Evolutionary conservation across 345 rosid species (phyloP).

Genomic region (Mallotus nudiflorus): DNA sequence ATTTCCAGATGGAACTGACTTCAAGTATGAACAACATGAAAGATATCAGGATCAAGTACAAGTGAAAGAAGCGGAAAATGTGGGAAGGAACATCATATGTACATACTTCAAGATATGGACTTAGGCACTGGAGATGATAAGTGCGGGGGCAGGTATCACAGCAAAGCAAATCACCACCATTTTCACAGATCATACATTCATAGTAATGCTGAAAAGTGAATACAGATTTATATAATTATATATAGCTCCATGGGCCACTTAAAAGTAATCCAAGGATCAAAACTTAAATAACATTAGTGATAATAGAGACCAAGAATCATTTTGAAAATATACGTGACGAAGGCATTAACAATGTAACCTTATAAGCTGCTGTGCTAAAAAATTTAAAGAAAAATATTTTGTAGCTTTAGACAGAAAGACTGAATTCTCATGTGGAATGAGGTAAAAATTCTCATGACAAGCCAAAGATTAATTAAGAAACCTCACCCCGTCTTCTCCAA

Average conservation of each 20-base stretch:
- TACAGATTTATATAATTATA: too few relatives aligned
- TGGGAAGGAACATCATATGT: not conserved
- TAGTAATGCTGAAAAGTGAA: slow-evolving; percentile 14
- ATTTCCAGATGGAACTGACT: slow-evolving; percentile 12
- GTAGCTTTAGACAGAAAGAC: too few relatives aligned
- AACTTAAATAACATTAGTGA: too few relatives aligned
- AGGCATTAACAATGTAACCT: too few relatives aligned
- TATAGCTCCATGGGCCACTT: too few relatives aligned
- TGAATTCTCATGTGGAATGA: not conserved
- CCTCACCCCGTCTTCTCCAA: slow-evolving; percentile 19
- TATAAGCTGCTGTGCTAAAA: too few relatives aligned
- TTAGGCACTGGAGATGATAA: slow-evolving; percentile 16
- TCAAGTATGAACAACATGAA: not conserved
- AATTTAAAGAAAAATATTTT: too few relatives aligned
- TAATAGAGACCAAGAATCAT: too few relatives aligned
- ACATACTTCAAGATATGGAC: slow-evolving; percentile 14
- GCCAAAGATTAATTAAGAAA: not conserved
- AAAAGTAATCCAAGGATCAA: too few relatives aligned
- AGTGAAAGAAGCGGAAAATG: not conserved
- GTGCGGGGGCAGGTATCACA: slow-evolving; percentile 19
- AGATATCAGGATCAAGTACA: not conserved
- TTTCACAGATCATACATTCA: slow-evolving; percentile 8
- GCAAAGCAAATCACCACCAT: slow-evolving; percentile 15
- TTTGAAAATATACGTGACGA: too few relatives aligned
- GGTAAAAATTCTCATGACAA: not conserved